Base-by-base conservation (phyloP, 2,329 filamentous ascomycete species). In the Verticillium tricorpus region DNA sequence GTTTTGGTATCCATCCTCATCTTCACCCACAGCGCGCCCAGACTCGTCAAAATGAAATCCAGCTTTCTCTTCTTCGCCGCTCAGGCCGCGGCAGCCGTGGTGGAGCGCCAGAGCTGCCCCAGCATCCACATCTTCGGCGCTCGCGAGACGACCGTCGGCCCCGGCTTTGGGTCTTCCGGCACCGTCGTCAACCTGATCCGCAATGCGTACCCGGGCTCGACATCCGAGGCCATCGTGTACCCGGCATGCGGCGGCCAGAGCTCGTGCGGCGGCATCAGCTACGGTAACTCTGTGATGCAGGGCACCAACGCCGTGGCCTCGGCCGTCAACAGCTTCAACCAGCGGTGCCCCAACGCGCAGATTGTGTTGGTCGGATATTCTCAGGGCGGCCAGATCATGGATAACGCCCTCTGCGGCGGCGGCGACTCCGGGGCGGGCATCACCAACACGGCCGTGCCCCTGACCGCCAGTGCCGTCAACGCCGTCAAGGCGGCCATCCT, bases 401-500 rank as follows among this genome's bases (percentile, higher is more conserved):
- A 89, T 66, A 85, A 86, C 65, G 85, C 85, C 2, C 71, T 88
- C 55, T 89, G 85, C 63, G 85, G 86, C n/a, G 86, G 85, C 35
- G 79, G 78, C 0, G 82, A 83, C 32, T 69, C 76, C 0, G 80
- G 78, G 22, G 72, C 79, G 57, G 78, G 79, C 31, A 78, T 78
- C 63, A 71, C 75, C 1, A 77, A 77, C 56, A 77, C 80, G 1
- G 74, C 76, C 0, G 73, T 80, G 1, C 74, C 74, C 2, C 71
- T 84, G 5, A 76, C 75, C 2, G 74, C 78, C 0, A 77, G 74
- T 6, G 82, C 85, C 3, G 72, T 86, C 8, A 74, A 73, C 3
- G 80, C 81, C 69, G 82, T 89, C 67, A 87, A 87, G 72, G 87
- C 84, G 0, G 85, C 82, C 15, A 87, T 89, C 66, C 84, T 88